These are phyloP conservation scores for Senna tora DNA, from an alignment of 306 rosid species.

Conservation along the genomic window DNA sequence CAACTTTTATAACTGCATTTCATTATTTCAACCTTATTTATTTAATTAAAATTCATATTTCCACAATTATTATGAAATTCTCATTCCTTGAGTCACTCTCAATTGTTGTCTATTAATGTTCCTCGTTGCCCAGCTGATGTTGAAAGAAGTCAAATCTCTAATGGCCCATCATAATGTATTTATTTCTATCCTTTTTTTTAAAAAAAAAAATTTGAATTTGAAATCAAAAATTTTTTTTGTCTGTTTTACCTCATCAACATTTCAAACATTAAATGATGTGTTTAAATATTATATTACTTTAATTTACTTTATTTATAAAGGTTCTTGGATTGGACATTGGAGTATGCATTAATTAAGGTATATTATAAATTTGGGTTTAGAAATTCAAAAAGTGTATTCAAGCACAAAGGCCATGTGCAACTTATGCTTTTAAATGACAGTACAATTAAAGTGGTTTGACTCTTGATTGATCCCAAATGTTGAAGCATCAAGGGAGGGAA, in stretches of 20 bases:
- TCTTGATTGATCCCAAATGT: conserved; percentile 29
- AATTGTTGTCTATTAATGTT: conserved; percentile 3
- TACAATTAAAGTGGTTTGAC: conserved; percentile 22
- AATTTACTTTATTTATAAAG: conserved; percentile 27
- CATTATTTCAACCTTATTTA: no score
- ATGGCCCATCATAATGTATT: conserved; percentile 9
- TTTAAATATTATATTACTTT: conserved; percentile 25
- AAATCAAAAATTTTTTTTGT: background rate
- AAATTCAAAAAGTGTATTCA: background rate
- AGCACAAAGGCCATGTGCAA: conserved; percentile 48
- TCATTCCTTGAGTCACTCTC: conserved; percentile 31
- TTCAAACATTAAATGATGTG: conserved; percentile 40
- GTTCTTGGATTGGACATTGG: background rate
- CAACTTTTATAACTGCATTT: no score
- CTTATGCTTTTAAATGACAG: conserved; percentile 35
- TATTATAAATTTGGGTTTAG: conserved; percentile 25
- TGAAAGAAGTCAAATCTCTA: conserved; percentile 15
- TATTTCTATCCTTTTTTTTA: conserved; percentile 17
- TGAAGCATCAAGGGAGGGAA: conserved; percentile 14
- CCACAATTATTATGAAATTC: background rate
- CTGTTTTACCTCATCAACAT: conserved; percentile 6
- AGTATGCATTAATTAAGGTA: conserved; percentile 38
- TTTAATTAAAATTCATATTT: no score
- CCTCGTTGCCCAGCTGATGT: background rate
- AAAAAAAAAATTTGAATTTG: background rate